Base-by-base conservation (phyloP, 345 rosid genomes). In the Eutrema yunnanense region DNA sequence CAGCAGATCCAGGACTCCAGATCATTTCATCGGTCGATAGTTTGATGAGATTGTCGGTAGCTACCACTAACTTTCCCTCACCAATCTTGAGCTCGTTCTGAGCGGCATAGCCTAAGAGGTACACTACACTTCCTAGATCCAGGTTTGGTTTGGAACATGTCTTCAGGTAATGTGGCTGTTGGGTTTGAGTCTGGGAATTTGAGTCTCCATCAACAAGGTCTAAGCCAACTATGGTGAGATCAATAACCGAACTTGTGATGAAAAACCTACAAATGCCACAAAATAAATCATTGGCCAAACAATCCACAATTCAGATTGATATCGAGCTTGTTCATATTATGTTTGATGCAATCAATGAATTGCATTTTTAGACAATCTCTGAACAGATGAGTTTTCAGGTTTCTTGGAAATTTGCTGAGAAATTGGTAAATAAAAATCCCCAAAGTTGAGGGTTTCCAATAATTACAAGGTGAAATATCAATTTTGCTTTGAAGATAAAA, bases 1-100 rank as follows among this genome's bases (percentile, higher is more conserved):
- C 98, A 36, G 97, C 97, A 14, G 98, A 91, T 44, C 97, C 97
- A 38, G 92, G 96, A 74, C 82, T 84, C 97, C 92, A 94, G 0
- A 67, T 42, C 69, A 86, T 84, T 53, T 92, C 98, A 75, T 89
- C 86, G 2, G 92, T 91, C 11, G 92, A 94, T 30, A 94, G 82
- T 75, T 94, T 94, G 55, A 94, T 81, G 73, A 94, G 97, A 86
- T 84, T 94, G 66, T 91, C 97, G 0, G 96, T 94, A 55, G 98
- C 98, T 61, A 94, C 89, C 38, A 87, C 95, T 67, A 94, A 87
- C 82, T 94, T 91, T 14, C 96, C 98, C 49, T 94, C 98, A 46
- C 96, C 95, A 11, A 94, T 79, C 38, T 81, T 84, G 48, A 91
- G 62, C 57, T 89, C 93, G 44, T 87, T 81, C 52, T 87, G 83